Evolutionary conservation across 495 filamentous ascomycete genomes (phyloP), one percentile per base, ranked within the genome.

Genomic region (Podospora comata): DNA sequence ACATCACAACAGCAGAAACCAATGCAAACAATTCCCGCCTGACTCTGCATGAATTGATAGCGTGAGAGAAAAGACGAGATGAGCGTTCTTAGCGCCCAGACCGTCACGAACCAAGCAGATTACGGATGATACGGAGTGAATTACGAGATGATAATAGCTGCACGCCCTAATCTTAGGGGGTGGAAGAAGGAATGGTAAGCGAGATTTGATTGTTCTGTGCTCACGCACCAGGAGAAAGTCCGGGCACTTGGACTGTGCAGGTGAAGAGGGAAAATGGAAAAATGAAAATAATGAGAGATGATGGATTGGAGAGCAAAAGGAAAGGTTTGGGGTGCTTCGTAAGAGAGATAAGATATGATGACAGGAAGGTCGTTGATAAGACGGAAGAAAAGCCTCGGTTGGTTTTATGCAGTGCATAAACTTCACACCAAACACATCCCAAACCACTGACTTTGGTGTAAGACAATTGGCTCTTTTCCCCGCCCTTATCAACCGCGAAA

Each of bases 181-280:
- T 59, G 56, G 56, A 20, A n/a, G 60, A 62, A 27, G 23, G 30
- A 27, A n/a, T 28, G 19, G 23, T 62, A 62, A 62, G 60, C 60
- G 60, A 62, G 27, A 62, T 62, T 62, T 26, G 60, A 34, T 28
- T 19, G 27, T 48, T 48, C 39, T 48, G 39, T 11, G 39, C 39
- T 48, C 39, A 48, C 39, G 39, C 39, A 16, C 39, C 39, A 48
- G 39, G 15, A 48, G 39, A 11, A 48, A 48, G 13, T 48, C 39
- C 15, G 39, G 39, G 39, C 39, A 13, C 9, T 11, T 48, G 15
- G 39, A 48, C 39, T 48, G 39, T 48, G 39, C 39, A 13, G 9
- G 13, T 5, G 39, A 48, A 13, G 15, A 48, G 39, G 13, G 13
- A 18, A 48, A 48, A 48, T 32, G 39, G 39, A 48, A 48, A 48